Evolutionary conservation across 1,139 yeast genomes (phyloP), one percentile per base, ranked within the genome.

Genomic region (Yamadazyma diospyri): DNA sequence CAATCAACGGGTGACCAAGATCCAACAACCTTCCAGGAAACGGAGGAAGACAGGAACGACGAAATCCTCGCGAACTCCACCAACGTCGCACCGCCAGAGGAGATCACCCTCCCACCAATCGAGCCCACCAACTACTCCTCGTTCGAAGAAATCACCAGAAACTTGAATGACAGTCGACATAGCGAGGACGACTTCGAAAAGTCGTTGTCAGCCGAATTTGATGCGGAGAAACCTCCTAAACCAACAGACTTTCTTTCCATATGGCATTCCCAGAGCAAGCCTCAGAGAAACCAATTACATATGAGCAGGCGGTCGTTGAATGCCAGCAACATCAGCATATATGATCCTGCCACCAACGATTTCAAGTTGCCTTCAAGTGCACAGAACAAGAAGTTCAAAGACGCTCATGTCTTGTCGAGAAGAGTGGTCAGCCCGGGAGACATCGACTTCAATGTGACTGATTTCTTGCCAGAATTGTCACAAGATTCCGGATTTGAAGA

Each of bases 401-500:
- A 68, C 32, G 68, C 66, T n/a, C 64, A 64, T 46, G 68, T 69
- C 2, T 55, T 59, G 46, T 64, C 72, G 5, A 55, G 72, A 40
- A 57, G 67, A 41, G 56, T 69, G 2, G 68, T 68, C 8, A 64
- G 63, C 43, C 64, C 69, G 15, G 61, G 55, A 5, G 55, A 46
- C 40, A 68, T 64, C 25, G 69, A 65, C 33, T 49, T 64, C 23
- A 51, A 66, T 23, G 62, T 63, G 1, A 56, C 69, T 2, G 65
- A 58, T 7, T 67, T 64, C 37, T 57, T 69, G 37, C 75, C 76
- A 3, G 74, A 70, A 39, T 40, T 69, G 27, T 66, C 75, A 0
- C 64, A 64, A 30, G 74, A 67, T 41, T 69, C 75, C n/a, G 75
- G 72, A 1, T 64, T 70, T 42, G 71, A 58, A 25, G 53, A 52